A percentile compares a stretch with the other conserved stretches of the same genome.
These are phyloP conservation scores for Apiotrichum sp. DNA, from an alignment of 1,284 basidiomycete species.

Conservation along the genomic window DNA sequence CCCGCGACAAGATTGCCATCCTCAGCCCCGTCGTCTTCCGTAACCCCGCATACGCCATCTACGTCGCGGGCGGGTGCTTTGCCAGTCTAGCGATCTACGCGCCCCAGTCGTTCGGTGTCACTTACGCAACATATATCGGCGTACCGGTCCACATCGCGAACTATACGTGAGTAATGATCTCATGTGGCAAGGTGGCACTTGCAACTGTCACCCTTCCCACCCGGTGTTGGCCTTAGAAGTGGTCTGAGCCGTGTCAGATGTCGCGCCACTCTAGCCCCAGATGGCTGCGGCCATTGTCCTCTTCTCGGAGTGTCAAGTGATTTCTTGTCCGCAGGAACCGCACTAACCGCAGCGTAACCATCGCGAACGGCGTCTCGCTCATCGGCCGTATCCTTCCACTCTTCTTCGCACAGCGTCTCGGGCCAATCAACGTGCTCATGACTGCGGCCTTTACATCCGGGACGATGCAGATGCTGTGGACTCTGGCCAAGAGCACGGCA, in stretches of 20 bases:
- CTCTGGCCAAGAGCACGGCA: constrained; percentile 15
- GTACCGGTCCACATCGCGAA: constrained; percentile 22
- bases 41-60: constrained; percentile 25
- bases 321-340: too few species aligned
- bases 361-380: constrained; percentile 31
- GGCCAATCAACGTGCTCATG: constrained; percentile 34
- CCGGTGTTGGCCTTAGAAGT: too few species aligned
- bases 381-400: constrained; percentile 35
- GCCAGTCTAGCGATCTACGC: constrained; percentile 27
- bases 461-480: constrained; percentile 31
- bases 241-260: too few species aligned
- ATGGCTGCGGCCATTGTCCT: too few species aligned
- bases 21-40: constrained; percentile 28
- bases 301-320: too few species aligned
- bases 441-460: constrained; percentile 20
- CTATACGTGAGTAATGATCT: constrained; percentile 20
- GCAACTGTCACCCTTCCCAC: too few species aligned
- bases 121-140: constrained; percentile 26
- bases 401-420: constrained; percentile 27
- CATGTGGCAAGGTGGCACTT: too few species aligned
- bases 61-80: constrained; percentile 22
- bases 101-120: constrained; percentile 30
- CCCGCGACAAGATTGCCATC: constrained; percentile 32
- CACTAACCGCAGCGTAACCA: constrained; percentile 12
- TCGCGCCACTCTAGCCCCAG: too few species aligned